Percentiles rank a stretch among this genome's conserved stretches.
These are phyloP conservation scores for Jamesozyma lodderae DNA, from an alignment of 805 yeast species.

Conservation along the genomic window DNA sequence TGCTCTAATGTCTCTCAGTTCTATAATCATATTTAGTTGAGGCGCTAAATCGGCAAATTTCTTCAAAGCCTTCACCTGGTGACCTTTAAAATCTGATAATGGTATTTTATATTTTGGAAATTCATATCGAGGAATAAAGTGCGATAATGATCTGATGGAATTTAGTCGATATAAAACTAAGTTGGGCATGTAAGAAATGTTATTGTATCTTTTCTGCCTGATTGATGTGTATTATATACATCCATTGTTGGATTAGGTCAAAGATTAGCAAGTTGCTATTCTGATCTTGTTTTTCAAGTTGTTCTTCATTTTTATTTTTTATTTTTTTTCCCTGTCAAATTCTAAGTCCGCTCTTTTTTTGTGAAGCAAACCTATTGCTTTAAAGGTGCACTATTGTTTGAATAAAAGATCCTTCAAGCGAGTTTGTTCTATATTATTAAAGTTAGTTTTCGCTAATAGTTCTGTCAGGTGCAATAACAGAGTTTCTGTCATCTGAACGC, in stretches of 20 bases:
- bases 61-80: conserved; percentile 71
- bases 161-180: too few species aligned
- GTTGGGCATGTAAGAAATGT: too few species aligned
- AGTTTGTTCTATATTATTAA: not conserved
- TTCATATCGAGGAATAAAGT: conserved; percentile 55
- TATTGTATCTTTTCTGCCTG: too few species aligned
- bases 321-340: too few species aligned
- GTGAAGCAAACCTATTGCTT: too few species aligned
- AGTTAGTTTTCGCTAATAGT: conserved; percentile 10
- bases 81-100: conserved; percentile 80
- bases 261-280: too few species aligned
- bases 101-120: conserved; percentile 69
- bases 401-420: conserved; percentile 1
- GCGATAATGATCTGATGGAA: not conserved
- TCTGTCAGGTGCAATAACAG: conserved; percentile 9
- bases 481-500: conserved; percentile 13
- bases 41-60: conserved; percentile 61
- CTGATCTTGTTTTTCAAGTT: too few species aligned
- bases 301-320: too few species aligned
- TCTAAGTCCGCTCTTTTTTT: too few species aligned
- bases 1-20: conserved; percentile 82
- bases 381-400: too few species aligned
- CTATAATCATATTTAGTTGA: conserved; percentile 72
- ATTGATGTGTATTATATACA: too few species aligned
- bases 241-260: too few species aligned